phyloP scores from a whole-genome alignment of 108 stramenopile genomes.

The Parmales sp. region DNA sequence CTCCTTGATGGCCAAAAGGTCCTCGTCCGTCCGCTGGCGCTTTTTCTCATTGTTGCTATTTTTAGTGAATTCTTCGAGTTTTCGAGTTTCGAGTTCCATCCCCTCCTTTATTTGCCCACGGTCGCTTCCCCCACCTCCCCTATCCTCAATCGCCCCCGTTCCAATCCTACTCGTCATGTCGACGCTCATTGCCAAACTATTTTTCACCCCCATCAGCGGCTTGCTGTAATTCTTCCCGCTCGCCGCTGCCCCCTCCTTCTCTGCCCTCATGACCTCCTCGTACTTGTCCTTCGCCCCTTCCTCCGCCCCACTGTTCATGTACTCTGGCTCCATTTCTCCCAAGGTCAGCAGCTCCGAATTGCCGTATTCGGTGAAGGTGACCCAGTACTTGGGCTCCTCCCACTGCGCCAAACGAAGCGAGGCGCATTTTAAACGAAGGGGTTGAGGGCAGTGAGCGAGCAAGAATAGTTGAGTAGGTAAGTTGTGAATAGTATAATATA shows the following conservation, averaged over 20 bases:
- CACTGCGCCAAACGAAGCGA: no score
- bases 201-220: conserved; percentile 40
- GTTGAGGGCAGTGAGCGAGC: no score
- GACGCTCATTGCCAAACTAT: conserved; percentile 19
- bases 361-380: conserved; percentile 90
- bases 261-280: conserved; percentile 58
- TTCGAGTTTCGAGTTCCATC: conserved; percentile 5
- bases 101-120: conserved; percentile 9
- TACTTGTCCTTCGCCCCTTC: conserved; percentile 42
- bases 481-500: no score
- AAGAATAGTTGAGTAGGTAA: no score
- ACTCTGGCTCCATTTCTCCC: conserved; percentile 74
- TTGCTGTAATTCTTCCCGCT: conserved; percentile 35
- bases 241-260: conserved; percentile 53
- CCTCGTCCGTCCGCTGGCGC: conserved; percentile 52
- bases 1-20: conserved; percentile 57
- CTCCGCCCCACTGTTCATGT: background rate
- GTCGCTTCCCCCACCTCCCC: background rate
- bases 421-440: no score
- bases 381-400: conserved; percentile 65
- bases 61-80: conserved; percentile 7
- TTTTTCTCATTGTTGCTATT: conserved; percentile 17
- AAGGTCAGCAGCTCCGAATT: conserved; percentile 75
- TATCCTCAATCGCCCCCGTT: background rate
- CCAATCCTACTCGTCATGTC: conserved; percentile 12